phyloP scores from a whole-genome alignment of 1,139 yeast species.

The Blastobotrys capitulatus region DNA sequence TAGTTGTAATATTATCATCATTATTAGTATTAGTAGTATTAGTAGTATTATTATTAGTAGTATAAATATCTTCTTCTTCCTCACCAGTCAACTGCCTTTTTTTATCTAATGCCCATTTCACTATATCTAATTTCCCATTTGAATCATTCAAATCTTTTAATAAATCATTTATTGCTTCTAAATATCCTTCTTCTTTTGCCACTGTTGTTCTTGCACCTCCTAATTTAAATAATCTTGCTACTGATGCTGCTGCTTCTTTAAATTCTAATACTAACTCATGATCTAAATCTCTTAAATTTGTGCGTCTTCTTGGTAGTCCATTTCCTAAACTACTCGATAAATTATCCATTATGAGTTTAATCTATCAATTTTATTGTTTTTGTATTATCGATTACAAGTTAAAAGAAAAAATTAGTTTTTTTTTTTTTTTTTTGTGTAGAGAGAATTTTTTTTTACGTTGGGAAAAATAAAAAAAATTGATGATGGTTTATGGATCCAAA shows the following conservation, averaged over 20 bases:
- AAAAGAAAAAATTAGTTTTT: too few species aligned
- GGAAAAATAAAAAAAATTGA: too few species aligned
- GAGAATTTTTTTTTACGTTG: too few species aligned
- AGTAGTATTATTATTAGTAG: not conserved
- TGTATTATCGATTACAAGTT: too few species aligned
- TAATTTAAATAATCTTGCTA: slow-evolving; percentile 29
- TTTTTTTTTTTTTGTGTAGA: too few species aligned
- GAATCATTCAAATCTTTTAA: slow-evolving; percentile 19
- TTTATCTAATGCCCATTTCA: slow-evolving; percentile 22
- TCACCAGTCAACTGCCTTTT: slow-evolving; percentile 12
- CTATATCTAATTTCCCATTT: slow-evolving; percentile 20
- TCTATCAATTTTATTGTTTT: too few species aligned
- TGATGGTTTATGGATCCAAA: too few species aligned
- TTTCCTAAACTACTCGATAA: not conserved
- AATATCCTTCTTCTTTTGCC: slow-evolving; percentile 27
- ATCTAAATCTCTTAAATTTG: slow-evolving; percentile 9
- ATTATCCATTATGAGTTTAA: not conserved
- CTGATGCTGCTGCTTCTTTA: slow-evolving; percentile 30
- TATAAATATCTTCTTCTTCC: not conserved
- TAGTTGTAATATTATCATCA: too few species aligned
- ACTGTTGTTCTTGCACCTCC: slow-evolving; percentile 23
- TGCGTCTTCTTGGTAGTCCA: not conserved
- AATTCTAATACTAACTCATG: slow-evolving; percentile 19
- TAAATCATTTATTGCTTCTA: slow-evolving; percentile 24
- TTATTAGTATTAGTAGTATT: too few species aligned